Percentiles rank a stretch among this genome's conserved stretches.
These are phyloP conservation scores for Russula virescens DNA, from an alignment of 768 basidiomycete genomes.

Conservation along the genomic window DNA sequence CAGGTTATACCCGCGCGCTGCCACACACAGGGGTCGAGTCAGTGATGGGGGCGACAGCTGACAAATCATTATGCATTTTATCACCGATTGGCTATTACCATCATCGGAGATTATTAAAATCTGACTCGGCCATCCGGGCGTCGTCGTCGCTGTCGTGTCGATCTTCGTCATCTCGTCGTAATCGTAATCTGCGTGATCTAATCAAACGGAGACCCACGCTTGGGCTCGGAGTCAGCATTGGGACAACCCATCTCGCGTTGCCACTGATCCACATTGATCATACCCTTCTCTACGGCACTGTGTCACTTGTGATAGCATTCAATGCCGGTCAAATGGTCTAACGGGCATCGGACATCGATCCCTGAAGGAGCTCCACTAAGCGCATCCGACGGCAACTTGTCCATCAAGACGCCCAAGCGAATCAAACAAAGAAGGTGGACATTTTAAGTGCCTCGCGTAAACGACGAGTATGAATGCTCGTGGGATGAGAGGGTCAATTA, in stretches of 20 bases:
- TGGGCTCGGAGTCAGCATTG: neutral
- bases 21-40: no score
- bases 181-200: neutral
- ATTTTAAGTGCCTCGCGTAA: conserved; percentile 5
- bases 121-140: no score
- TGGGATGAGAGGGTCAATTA: conserved; percentile 1
- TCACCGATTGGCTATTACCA: no score
- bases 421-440: conserved; percentile 7
- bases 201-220: neutral
- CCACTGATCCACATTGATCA: no score
- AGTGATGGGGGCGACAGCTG: neutral
- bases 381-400: neutral
- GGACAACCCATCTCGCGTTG: neutral
- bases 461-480: neutral
- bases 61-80: conserved; percentile 6
- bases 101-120: no score
- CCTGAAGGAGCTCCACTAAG: neutral
- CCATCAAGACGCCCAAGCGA: conserved; percentile 8
- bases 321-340: no score
- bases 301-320: no score
- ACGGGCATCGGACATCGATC: neutral
- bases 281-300: neutral
- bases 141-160: neutral
- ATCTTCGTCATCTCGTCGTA: conserved; percentile 4
- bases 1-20: no score